These are phyloP conservation scores for Phytophthora rubi DNA, from an alignment of 352 stramenopile genomes.

Conservation along the genomic window DNA sequence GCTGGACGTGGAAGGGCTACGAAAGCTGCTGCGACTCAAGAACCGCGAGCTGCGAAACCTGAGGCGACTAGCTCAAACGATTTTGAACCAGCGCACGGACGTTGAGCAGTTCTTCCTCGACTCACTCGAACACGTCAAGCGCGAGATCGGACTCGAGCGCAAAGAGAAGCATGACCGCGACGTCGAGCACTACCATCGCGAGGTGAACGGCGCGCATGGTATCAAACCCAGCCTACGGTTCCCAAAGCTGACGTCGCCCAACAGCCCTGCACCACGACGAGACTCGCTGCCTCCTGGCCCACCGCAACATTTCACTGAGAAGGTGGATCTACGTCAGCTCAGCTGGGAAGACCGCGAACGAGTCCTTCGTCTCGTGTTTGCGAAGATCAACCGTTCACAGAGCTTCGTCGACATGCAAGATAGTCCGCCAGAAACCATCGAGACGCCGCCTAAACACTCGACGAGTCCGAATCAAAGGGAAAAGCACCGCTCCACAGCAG, in stretches of 20 bases:
- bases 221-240: constrained; percentile 51
- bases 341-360: constrained; percentile 92
- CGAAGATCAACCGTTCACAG: constrained; percentile 91
- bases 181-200: constrained; percentile 58
- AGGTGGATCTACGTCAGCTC: constrained; percentile 90
- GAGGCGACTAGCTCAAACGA: constrained; percentile 86
- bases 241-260: constrained; percentile 48
- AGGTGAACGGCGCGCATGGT: constrained; percentile 53
- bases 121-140: constrained; percentile 89
- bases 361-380: constrained; percentile 93
- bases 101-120: constrained; percentile 94
- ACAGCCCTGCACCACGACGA: constrained; percentile 9
- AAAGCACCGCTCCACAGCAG: constrained; percentile 24
- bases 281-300: constrained; percentile 3
- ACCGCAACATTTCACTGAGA: constrained; percentile 56
- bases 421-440: constrained; percentile 16
- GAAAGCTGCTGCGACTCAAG: constrained; percentile 89
- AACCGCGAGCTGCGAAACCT: constrained; percentile 94
- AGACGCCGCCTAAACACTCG: constrained; percentile 19
- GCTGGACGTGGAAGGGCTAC: constrained; percentile 87
- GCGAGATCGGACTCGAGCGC: constrained; percentile 66
- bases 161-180: constrained; percentile 54
- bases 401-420: constrained; percentile 48
- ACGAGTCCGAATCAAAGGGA: constrained; percentile 29
- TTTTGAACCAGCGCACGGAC: constrained; percentile 92